A percentile compares a stretch with the other conserved stretches of the same genome.
phyloP scores from a whole-genome alignment of 495 filamentous ascomycete species.

The Niebla homalea region DNA sequence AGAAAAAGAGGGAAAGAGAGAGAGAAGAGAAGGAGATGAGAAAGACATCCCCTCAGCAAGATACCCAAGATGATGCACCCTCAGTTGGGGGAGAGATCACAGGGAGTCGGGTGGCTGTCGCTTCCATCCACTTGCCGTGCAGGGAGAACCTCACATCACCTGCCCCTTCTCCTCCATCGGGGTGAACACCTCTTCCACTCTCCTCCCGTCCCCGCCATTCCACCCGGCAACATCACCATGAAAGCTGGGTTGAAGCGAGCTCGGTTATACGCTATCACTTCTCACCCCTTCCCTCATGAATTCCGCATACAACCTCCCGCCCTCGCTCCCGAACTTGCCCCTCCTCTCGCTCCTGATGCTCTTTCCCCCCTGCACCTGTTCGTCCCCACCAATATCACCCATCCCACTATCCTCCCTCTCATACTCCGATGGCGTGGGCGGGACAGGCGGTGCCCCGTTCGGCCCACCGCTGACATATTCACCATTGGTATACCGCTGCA shows the following conservation, averaged over 20 bases:
- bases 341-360: not conserved
- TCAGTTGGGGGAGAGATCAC: too few species aligned
- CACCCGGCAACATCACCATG: not conserved
- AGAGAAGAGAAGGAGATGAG: too few species aligned
- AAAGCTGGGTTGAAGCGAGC: not conserved
- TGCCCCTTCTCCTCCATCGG: not conserved
- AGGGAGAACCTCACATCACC: not conserved
- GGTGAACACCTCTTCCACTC: conserved; percentile 10
- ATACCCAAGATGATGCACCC: too few species aligned
- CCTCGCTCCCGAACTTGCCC: not conserved
- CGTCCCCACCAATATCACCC: not conserved
- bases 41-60: too few species aligned
- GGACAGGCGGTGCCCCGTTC: not conserved
- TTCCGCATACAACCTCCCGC: conserved; percentile 10
- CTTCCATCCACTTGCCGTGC: not conserved
- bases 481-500: not conserved
- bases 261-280: not conserved
- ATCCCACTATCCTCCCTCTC: conserved; percentile 2
- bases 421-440: conserved; percentile 9
- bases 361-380: not conserved
- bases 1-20: too few species aligned
- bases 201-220: conserved; percentile 2
- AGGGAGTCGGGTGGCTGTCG: too few species aligned
- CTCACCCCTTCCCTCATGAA: conserved; percentile 9
- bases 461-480: not conserved